A percentile compares a stretch with the other conserved stretches of the same genome.
Conservation (phyloP, 2,329 filamentous ascomycete genomes). For the Raffaelea albimanens region DNA sequence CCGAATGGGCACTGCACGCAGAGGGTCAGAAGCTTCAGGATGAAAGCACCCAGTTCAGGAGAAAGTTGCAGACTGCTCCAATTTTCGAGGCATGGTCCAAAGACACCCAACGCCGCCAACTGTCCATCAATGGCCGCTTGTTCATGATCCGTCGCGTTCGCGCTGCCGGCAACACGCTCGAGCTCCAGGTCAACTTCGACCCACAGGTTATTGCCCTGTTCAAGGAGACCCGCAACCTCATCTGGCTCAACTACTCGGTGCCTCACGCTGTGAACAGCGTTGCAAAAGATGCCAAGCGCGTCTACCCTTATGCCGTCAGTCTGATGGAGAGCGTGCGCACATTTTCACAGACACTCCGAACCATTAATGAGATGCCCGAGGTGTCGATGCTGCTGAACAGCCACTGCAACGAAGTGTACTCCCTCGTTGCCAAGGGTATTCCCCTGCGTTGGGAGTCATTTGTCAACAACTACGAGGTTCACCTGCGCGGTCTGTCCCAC, state of each 20-base stretch:
- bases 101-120: conserved; percentile 79
- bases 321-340: conserved; percentile 98
- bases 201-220: conserved; percentile 94
- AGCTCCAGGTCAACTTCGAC: conserved; percentile 93
- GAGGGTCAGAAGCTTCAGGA: conserved; percentile 90
- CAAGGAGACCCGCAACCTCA: conserved; percentile 93
- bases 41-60: conserved; percentile 87
- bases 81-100: conserved; percentile 95
- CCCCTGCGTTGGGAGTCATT: conserved; percentile 96
- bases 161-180: conserved; percentile 79
- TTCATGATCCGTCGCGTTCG: conserved; percentile 85
- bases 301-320: conserved; percentile 96
- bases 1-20: conserved; percentile 87
- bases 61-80: conserved; percentile 87
- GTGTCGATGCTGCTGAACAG: conserved; percentile 82
- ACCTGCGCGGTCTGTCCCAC: conserved; percentile 57
- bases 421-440: conserved; percentile 74
- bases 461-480: conserved; percentile 90
- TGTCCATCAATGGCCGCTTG: conserved; percentile 83
- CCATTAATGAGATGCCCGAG: conserved; percentile 76
- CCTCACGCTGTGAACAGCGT: conserved; percentile 92
- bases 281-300: conserved; percentile 96
- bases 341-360: conserved; percentile 75
- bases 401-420: conserved; percentile 84
- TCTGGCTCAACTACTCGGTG: conserved; percentile 90